Evolutionary conservation across 2,329 filamentous ascomycete genomes (phyloP), one percentile per base, ranked within the genome.

Genomic region (Lasiodiplodia sp.): DNA sequence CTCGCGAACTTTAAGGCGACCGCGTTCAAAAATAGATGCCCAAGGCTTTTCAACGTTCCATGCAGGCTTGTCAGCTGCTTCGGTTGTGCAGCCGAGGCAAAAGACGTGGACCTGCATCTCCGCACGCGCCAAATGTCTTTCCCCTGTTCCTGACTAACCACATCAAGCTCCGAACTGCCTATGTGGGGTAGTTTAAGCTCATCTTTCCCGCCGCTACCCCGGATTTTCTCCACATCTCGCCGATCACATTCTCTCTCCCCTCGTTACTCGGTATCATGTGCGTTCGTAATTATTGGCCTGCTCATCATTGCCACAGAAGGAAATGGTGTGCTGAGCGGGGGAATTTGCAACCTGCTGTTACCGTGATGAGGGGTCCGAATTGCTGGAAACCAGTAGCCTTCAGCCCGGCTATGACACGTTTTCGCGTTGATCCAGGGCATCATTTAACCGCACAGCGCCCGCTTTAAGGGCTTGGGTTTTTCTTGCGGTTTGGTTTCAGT

Each of bases 131-230:
- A n/a, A 47, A 18, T 49, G 8, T 47, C 40, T 8, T 23, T 18
- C 58, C 58, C 58, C 40, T 28, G 58, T 63, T 31, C 40, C 58
- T 63, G 44, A 16, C 58, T 63, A 63, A 21, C 58, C 25, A 5
- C 28, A 37, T 5, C 44, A 34, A 16, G 44, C 7, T 23, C 49
- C 10, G 49, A 11, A 7, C n/a, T 40, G 47, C 18, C 58, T 44
- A 4, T 49, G 21, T 12, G 16, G 7, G 25, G 40, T 25, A 34
- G 8, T 34, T 49, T 51, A 63, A 63, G 58, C 58, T 63, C 58
- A 34, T n/a, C 44, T 18, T n/a, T 16, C 58, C 58, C 58, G 58
- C 58, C 44, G 44, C 58, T 63, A 63, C 58, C 58, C 58, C 58
- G 12, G 58, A 51, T 63, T 63, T 62, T 51, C 58, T 23, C n/a